Percentiles rank a stretch among this genome's conserved stretches.
These are phyloP conservation scores for Brasenia schreberi DNA, from an alignment of 164 flowering plant species.

Conservation along the genomic window DNA sequence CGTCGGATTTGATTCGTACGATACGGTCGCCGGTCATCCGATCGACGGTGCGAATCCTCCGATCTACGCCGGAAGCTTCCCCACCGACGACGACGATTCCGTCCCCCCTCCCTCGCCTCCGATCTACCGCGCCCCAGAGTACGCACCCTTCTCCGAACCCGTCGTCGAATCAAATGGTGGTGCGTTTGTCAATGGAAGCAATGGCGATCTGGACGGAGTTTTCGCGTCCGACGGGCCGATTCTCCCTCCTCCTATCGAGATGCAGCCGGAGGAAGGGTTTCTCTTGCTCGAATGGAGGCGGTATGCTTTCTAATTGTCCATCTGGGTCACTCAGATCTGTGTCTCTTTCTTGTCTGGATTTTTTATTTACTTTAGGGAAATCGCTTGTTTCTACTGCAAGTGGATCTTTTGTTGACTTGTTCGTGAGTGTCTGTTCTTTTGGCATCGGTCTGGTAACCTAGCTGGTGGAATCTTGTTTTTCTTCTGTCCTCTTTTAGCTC, in stretches of 20 bases:
- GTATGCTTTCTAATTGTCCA: constrained; percentile 19
- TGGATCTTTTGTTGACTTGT: too few relatives aligned
- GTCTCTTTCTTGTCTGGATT: too few relatives aligned
- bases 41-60: constrained; percentile 10
- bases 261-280: constrained; percentile 72
- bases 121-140: constrained; percentile 6
- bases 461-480: too few relatives aligned
- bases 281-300: constrained; percentile 91
- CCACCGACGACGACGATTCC: constrained; percentile 34
- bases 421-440: not conserved
- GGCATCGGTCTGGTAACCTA: not conserved
- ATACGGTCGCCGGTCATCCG: constrained; percentile 10
- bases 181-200: constrained; percentile 19
- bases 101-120: constrained; percentile 24
- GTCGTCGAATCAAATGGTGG: constrained; percentile 34
- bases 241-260: constrained; percentile 75
- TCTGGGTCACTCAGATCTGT: not conserved
- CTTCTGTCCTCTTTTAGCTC: too few relatives aligned
- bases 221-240: constrained; percentile 71
- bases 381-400: too few relatives aligned
- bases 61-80: constrained; percentile 10
- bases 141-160: constrained; percentile 27
- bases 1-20: constrained; percentile 24
- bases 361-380: too few relatives aligned
- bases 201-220: constrained; percentile 27